Percentiles rank a stretch among this genome's conserved stretches.
These are phyloP conservation scores for Serpula lacrymans DNA, from an alignment of 768 basidiomycete species.

Conservation along the genomic window DNA sequence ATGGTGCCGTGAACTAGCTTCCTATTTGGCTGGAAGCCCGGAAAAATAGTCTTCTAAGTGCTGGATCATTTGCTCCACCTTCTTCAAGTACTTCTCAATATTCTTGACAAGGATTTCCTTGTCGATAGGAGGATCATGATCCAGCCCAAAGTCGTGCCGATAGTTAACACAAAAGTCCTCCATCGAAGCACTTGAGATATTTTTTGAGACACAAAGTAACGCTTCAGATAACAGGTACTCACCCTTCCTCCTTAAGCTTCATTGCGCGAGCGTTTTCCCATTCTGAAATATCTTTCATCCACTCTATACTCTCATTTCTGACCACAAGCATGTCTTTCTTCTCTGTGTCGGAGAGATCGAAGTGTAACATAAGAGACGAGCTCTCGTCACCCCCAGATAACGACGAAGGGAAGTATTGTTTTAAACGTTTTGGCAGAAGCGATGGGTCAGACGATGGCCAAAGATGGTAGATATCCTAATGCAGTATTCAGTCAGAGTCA, in stretches of 20 bases:
- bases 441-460: slow-evolving; percentile 25
- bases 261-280: slow-evolving; percentile 19
- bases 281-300: slow-evolving; percentile 13
- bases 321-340: slow-evolving; percentile 13
- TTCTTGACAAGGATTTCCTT: slow-evolving; percentile 10
- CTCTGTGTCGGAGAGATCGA: slow-evolving; percentile 19
- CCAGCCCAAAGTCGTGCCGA: slow-evolving; percentile 18
- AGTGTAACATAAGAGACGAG: slow-evolving; percentile 21
- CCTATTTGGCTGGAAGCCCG: too few species aligned
- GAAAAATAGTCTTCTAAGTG: slow-evolving; percentile 24
- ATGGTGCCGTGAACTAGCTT: too few species aligned
- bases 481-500: neutral
- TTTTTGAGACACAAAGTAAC: neutral
- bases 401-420: slow-evolving; percentile 28
- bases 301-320: slow-evolving; percentile 14
- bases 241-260: slow-evolving; percentile 8
- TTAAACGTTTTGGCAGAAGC: slow-evolving; percentile 15
- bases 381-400: slow-evolving; percentile 9
- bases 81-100: slow-evolving; percentile 21
- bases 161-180: slow-evolving; percentile 12
- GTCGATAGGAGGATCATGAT: slow-evolving; percentile 16
- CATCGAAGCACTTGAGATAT: slow-evolving; percentile 8
- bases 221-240: neutral
- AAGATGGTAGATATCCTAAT: slow-evolving; percentile 27
- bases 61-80: slow-evolving; percentile 22